Conservation (phyloP, 805 yeast genomes). For the Spathaspora boniae region DNA sequence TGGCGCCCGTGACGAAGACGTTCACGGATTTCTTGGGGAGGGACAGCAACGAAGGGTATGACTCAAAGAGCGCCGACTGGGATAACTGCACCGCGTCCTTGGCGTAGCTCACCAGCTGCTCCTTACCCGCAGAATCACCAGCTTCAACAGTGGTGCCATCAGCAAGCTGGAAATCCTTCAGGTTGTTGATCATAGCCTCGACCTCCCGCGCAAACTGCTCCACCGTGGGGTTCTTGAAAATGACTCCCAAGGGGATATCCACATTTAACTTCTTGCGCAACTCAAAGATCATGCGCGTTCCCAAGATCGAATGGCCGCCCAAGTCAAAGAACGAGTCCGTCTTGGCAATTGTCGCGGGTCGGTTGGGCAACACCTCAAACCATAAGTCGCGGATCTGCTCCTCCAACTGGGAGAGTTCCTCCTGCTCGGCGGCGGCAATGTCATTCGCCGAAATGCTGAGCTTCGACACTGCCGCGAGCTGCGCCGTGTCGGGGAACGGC, state of each 20-base stretch:
- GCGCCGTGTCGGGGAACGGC: constrained; percentile 91
- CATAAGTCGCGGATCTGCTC: constrained; percentile 73
- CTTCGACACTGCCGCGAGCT: constrained; percentile 70
- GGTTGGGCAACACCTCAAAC: constrained; percentile 79
- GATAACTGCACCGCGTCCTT: constrained; percentile 66
- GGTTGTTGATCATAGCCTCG: constrained; percentile 48
- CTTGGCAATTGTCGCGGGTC: constrained; percentile 72
- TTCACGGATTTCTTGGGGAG: constrained; percentile 39
- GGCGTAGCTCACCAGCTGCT: constrained; percentile 47
- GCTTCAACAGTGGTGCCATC: constrained; percentile 9
- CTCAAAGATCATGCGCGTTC: constrained; percentile 94
- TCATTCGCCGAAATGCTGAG: constrained; percentile 30
- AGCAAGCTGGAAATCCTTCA: constrained; percentile 38
- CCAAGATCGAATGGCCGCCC: constrained; percentile 97
- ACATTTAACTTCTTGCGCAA: constrained; percentile 73
- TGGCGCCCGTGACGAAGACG: constrained; percentile 90
- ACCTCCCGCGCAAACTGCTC: constrained; percentile 73
- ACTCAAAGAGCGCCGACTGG: constrained; percentile 34
- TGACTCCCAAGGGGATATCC: constrained; percentile 84
- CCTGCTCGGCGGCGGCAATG: constrained; percentile 42
- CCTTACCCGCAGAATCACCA: constrained; percentile 12
- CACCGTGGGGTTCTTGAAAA: constrained; percentile 87
- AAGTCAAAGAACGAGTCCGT: constrained; percentile 92
- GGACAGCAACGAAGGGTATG: constrained; percentile 44
- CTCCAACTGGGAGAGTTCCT: constrained; percentile 59